These are phyloP conservation scores for Sugiyamaella lignohabitans DNA, from an alignment of 805 yeast genomes.

Conservation along the genomic window DNA sequence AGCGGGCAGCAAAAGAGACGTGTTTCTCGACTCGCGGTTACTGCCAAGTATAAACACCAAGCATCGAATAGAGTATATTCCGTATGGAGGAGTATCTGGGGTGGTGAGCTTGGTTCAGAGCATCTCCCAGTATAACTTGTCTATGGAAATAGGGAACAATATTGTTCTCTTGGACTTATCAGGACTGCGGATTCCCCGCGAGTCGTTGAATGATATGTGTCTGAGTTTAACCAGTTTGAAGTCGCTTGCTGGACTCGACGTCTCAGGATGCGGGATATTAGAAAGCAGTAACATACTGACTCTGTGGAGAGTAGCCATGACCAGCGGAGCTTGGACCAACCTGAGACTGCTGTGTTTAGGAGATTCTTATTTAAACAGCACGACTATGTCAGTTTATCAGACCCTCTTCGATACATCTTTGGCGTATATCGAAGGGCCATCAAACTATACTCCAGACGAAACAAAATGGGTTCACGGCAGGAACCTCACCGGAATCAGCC, in stretches of 20 bases:
- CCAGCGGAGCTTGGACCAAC: slow-evolving; percentile 7
- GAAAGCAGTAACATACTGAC: slow-evolving; percentile 7
- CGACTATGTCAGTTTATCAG: not conserved
- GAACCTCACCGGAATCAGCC: slow-evolving; percentile 6
- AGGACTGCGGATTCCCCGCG: not conserved
- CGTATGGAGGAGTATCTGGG: slow-evolving; percentile 2
- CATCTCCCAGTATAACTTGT: not conserved
- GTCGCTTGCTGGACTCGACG: slow-evolving; percentile 16
- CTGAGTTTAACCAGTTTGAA: slow-evolving; percentile 2
- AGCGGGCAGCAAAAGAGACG: not conserved
- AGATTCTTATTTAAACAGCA: not conserved
- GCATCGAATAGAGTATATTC: slow-evolving; percentile 17
- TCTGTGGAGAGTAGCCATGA: slow-evolving; percentile 15
- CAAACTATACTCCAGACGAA: slow-evolving; percentile 58
- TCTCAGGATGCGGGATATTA: slow-evolving; percentile 6
- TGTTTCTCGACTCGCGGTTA: not conserved
- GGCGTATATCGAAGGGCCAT: slow-evolving; percentile 14
- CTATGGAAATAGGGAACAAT: not conserved
- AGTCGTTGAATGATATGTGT: not conserved
- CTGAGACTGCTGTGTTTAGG: slow-evolving; percentile 14
- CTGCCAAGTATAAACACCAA: slow-evolving; percentile 2
- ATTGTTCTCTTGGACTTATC: slow-evolving; percentile 13
- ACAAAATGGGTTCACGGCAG: slow-evolving; percentile 5
- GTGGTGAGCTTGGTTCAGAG: not conserved
- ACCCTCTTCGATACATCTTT: slow-evolving; percentile 4